Conservation (phyloP, 2,329 filamentous ascomycete species). For the Capronia coronata region DNA sequence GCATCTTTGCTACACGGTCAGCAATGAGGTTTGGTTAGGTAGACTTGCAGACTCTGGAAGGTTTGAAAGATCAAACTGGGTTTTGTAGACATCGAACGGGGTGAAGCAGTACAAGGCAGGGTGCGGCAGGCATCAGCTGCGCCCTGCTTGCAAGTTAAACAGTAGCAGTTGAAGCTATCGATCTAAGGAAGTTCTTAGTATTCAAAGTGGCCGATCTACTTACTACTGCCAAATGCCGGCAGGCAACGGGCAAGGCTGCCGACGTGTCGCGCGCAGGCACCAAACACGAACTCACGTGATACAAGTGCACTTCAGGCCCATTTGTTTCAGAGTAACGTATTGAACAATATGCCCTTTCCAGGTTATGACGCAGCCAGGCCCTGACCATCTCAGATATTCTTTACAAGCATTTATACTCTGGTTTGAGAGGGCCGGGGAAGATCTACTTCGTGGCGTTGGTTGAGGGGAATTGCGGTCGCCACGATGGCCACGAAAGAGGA, state of each 20-base stretch:
- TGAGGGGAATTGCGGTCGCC: not conserved
- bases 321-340: too few species aligned
- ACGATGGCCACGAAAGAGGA: conserved; percentile 17
- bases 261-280: conserved; percentile 4
- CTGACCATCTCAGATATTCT: not conserved
- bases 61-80: not conserved
- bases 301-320: not conserved
- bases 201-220: not conserved
- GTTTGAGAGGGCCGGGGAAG: not conserved
- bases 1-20: conserved; percentile 8
- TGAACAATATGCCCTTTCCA: too few species aligned
- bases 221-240: not conserved
- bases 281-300: conserved; percentile 9
- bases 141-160: not conserved
- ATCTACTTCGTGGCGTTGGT: too few species aligned
- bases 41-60: not conserved
- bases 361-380: not conserved
- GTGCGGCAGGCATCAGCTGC: not conserved
- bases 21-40: not conserved
- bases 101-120: conserved; percentile 3
- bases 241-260: conserved; percentile 11
- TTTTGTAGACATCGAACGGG: conserved; percentile 1
- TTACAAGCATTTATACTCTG: not conserved
- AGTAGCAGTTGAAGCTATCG: not conserved
- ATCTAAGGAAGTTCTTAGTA: not conserved